phyloP scores from a whole-genome alignment of 1,284 basidiomycete species.

The Cerioporus squamosus region DNA sequence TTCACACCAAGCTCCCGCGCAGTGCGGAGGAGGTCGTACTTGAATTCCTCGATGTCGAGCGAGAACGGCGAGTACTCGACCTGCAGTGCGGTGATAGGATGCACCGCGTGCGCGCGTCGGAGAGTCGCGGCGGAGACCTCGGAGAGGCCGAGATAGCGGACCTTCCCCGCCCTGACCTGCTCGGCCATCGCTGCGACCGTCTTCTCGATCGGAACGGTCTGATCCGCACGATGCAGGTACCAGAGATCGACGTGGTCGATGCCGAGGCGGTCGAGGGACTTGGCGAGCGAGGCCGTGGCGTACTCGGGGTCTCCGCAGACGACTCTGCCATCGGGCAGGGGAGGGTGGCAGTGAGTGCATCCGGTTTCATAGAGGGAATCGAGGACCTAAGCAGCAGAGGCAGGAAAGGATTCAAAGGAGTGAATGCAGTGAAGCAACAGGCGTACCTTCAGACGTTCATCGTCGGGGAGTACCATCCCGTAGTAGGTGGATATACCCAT shows the following conservation, averaged over 20 bases:
- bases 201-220: conserved; percentile 36
- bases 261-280: conserved; percentile 40
- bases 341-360: conserved; percentile 23
- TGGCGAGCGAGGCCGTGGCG: conserved; percentile 33
- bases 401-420: background rate
- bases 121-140: conserved; percentile 48
- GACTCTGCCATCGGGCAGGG: conserved; percentile 1
- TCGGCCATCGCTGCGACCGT: conserved; percentile 39
- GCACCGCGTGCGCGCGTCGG: conserved; percentile 45
- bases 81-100: conserved; percentile 46
- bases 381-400: conserved; percentile 15
- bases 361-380: conserved; percentile 28
- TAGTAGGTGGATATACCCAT: conserved; percentile 35
- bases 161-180: conserved; percentile 43
- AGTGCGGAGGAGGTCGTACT: conserved; percentile 34
- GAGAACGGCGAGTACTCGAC: conserved; percentile 49
- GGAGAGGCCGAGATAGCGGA: conserved; percentile 46
- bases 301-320: conserved; percentile 35
- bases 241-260: conserved; percentile 43
- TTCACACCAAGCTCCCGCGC: conserved; percentile 31
- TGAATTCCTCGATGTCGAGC: conserved; percentile 36
- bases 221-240: conserved; percentile 35
- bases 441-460: conserved; percentile 33
- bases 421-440: background rate
- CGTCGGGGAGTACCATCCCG: conserved; percentile 26